Evolutionary conservation across 2,329 filamentous ascomycete species (phyloP).

Genomic region (Verticillium tricorpus): DNA sequence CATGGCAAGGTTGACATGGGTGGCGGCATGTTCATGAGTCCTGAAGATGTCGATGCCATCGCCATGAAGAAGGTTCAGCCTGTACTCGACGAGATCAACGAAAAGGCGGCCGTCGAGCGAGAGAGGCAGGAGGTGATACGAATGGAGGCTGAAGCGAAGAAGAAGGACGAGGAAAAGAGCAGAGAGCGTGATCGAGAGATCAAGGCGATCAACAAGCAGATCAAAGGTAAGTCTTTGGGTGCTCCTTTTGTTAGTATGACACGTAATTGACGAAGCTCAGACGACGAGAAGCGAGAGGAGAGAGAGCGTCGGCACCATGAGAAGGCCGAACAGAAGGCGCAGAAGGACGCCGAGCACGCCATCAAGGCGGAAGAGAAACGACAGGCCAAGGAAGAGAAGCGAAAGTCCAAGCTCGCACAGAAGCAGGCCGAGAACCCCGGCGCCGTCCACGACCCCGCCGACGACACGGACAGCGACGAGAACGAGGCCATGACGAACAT

Average conservation of each 20-base stretch:
- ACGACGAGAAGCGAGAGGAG: conserved; percentile 43
- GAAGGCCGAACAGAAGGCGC: conserved; percentile 38
- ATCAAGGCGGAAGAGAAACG: conserved; percentile 50
- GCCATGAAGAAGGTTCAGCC: conserved; percentile 75
- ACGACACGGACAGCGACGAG: conserved; percentile 5
- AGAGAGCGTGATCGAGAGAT: conserved; percentile 47
- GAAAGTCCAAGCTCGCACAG: conserved; percentile 31
- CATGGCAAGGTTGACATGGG: conserved; percentile 64
- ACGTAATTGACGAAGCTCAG: conserved; percentile 19
- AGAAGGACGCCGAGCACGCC: conserved; percentile 48
- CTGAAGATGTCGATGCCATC: conserved; percentile 73
- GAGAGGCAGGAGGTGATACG: conserved; percentile 61
- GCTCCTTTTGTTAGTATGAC: background rate
- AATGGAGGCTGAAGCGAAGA: conserved; percentile 60
- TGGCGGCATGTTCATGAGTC: conserved; percentile 74
- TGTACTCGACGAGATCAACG: conserved; percentile 77
- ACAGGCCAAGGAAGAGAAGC: conserved; percentile 46
- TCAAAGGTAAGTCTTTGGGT: conserved; percentile 49
- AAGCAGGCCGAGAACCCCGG: conserved; percentile 4
- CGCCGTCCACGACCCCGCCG: background rate
- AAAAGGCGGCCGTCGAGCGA: conserved; percentile 68
- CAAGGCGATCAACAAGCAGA: conserved; percentile 46
- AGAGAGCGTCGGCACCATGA: conserved; percentile 43
- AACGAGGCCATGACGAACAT: conserved; percentile 1
- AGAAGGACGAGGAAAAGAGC: conserved; percentile 53